These are phyloP conservation scores for Dianthus caryophyllus DNA, from an alignment of 148 eudicot species.

Conservation along the genomic window DNA sequence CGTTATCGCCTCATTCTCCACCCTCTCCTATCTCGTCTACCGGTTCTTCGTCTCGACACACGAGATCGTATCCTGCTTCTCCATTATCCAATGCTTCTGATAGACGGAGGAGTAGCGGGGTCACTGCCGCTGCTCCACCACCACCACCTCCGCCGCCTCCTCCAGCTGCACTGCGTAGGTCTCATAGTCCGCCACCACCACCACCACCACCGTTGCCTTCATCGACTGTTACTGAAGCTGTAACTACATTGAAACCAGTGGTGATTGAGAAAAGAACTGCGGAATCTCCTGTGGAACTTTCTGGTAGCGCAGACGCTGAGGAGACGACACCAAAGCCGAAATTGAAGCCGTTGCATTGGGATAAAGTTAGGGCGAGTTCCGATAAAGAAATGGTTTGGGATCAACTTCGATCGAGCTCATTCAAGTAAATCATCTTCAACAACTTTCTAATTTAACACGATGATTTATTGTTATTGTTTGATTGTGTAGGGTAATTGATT, in stretches of 20 bases:
- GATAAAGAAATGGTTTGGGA: constrained; percentile 99
- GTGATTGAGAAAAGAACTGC: constrained; percentile 23
- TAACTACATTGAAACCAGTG: constrained; percentile 38
- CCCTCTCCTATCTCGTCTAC: constrained; percentile 31
- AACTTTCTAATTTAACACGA: neutral
- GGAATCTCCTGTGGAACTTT: constrained; percentile 31
- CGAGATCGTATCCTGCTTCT: constrained; percentile 32
- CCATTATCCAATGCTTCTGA: constrained; percentile 32
- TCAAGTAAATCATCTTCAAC: constrained; percentile 49
- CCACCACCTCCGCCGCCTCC: constrained; percentile 34
- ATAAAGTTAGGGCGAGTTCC: constrained; percentile 94
- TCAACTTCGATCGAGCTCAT: constrained; percentile 89
- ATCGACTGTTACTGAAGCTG: constrained; percentile 29
- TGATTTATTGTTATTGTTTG: neutral
- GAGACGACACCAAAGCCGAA: constrained; percentile 64
- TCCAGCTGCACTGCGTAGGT: constrained; percentile 29
- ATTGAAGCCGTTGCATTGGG: constrained; percentile 96
- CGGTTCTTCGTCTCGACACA: constrained; percentile 13
- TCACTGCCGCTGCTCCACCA: constrained; percentile 21
- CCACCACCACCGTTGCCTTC: constrained; percentile 20
- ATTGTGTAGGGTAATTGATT: neutral
- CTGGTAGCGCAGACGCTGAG: constrained; percentile 33
- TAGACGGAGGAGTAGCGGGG: constrained; percentile 7
- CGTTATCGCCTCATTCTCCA: constrained; percentile 30
- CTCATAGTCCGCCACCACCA: constrained; percentile 41